These are phyloP conservation scores for Neocallimastix lanati DNA, from an alignment of 192 early-diverging fungal genomes.

Conservation along the genomic window DNA sequence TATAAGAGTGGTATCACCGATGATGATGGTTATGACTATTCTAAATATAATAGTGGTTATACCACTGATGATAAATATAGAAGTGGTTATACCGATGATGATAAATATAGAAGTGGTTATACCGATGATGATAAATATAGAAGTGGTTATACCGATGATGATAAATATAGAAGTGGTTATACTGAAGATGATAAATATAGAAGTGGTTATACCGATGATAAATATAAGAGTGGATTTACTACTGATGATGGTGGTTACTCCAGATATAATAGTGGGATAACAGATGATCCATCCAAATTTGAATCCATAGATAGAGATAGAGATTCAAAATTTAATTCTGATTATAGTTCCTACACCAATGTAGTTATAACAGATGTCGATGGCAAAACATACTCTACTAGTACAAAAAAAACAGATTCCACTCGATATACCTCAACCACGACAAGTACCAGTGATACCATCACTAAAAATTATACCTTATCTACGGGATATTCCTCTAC, in stretches of 20 bases:
- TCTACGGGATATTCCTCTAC: not conserved
- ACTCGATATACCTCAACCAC: not conserved
- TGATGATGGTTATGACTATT: too few relatives aligned
- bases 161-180: too few relatives aligned
- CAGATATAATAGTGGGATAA: too few relatives aligned
- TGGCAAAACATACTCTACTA: not conserved
- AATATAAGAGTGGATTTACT: not conserved
- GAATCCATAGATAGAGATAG: too few relatives aligned
- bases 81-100: too few relatives aligned
- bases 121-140: too few relatives aligned
- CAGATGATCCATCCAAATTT: not conserved
- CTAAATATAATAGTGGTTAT: not conserved
- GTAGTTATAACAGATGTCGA: too few relatives aligned
- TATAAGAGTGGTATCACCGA: not conserved
- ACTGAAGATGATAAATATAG: too few relatives aligned
- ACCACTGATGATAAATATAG: not conserved
- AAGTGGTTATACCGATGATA: not conserved
- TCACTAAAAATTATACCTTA: not conserved
- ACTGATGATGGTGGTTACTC: not conserved
- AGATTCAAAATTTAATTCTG: too few relatives aligned
- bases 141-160: too few relatives aligned
- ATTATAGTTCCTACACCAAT: too few relatives aligned
- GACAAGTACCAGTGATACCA: not conserved
- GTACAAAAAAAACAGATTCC: not conserved
- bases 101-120: too few relatives aligned